These are phyloP conservation scores for Casuarina glauca DNA, from an alignment of 306 rosid species.

Conservation along the genomic window DNA sequence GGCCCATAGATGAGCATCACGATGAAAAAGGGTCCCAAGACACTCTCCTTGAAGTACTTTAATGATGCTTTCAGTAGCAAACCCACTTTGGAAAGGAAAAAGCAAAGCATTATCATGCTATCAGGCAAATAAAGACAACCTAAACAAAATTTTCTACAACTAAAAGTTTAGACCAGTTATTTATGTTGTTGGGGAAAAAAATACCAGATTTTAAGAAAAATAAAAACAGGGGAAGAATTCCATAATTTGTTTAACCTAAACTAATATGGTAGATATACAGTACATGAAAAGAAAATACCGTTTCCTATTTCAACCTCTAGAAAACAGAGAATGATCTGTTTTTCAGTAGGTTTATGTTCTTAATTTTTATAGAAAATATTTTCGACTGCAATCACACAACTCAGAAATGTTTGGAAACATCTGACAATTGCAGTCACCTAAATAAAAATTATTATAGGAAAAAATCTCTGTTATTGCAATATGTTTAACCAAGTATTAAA, in stretches of 20 bases:
- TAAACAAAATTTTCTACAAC: slow-evolving; percentile 13
- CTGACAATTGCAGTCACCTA: background rate
- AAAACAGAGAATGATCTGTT: background rate
- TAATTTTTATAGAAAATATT: background rate
- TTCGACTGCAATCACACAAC: slow-evolving; percentile 4
- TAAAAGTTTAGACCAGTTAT: background rate
- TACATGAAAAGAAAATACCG: background rate
- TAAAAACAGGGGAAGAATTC: too few species aligned
- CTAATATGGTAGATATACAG: background rate
- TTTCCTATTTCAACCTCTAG: background rate
- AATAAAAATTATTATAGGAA: background rate
- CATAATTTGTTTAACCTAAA: background rate
- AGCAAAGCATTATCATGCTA: slow-evolving; percentile 14
- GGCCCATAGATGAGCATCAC: slow-evolving; percentile 78
- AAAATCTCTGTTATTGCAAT: background rate
- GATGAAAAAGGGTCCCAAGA: slow-evolving; percentile 91
- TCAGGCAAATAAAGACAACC: slow-evolving; percentile 23
- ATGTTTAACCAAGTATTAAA: slow-evolving; percentile 5
- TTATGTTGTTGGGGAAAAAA: background rate
- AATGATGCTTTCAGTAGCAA: slow-evolving; percentile 62
- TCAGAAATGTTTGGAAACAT: slow-evolving; percentile 3
- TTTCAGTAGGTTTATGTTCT: slow-evolving; percentile 4
- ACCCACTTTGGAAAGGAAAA: slow-evolving; percentile 61
- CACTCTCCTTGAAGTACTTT: slow-evolving; percentile 88
- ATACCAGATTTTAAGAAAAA: background rate